phyloP scores from a whole-genome alignment of 2,329 filamentous ascomycete genomes.

The Colletotrichum melonis region DNA sequence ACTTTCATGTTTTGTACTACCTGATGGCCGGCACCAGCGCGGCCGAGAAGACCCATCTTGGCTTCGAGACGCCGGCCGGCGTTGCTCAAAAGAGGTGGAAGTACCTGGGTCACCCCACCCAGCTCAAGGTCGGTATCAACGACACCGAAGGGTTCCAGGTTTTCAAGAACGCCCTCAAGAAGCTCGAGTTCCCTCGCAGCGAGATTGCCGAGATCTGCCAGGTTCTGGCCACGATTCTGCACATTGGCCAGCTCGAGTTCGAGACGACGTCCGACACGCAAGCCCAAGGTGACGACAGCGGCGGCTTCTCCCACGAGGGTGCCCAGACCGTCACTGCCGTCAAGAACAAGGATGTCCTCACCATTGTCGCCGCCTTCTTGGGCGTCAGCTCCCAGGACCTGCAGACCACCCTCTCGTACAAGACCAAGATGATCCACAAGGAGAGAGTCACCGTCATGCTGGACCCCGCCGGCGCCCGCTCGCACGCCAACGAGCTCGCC shows the following conservation, averaged over 20 bases:
- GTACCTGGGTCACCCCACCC: conserved; percentile 94
- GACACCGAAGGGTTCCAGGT: conserved; percentile 95
- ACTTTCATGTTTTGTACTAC: conserved; percentile 97
- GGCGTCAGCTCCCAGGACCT: conserved; percentile 85
- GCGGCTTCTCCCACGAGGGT: conserved; percentile 95
- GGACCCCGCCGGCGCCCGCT: conserved; percentile 88
- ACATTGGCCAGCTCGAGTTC: conserved; percentile 97
- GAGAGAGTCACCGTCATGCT: conserved; percentile 99
- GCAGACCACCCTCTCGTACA: conserved; percentile 91
- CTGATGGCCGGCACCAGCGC: conserved; percentile 90
- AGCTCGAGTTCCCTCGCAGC: conserved; percentile 90
- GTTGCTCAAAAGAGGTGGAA: conserved; percentile 84
- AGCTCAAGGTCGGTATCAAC: conserved; percentile 97
- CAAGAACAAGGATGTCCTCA: conserved; percentile 91
- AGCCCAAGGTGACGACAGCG: conserved; percentile 87
- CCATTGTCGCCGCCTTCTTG: conserved; percentile 91
- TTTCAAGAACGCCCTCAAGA: conserved; percentile 95
- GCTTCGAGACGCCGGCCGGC: conserved; percentile 63
- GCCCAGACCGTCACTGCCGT: conserved; percentile 87
- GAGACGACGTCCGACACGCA: conserved; percentile 83
- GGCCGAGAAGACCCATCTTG: conserved; percentile 89
- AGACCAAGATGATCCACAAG: conserved; percentile 94
- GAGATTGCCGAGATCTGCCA: conserved; percentile 99
- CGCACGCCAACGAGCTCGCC: conserved; percentile 93
- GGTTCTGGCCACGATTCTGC: conserved; percentile 91